A percentile compares a stretch with the other conserved stretches of the same genome.
Conservation (phyloP, 768 basidiomycete genomes). For the Tulasnella sp. region DNA sequence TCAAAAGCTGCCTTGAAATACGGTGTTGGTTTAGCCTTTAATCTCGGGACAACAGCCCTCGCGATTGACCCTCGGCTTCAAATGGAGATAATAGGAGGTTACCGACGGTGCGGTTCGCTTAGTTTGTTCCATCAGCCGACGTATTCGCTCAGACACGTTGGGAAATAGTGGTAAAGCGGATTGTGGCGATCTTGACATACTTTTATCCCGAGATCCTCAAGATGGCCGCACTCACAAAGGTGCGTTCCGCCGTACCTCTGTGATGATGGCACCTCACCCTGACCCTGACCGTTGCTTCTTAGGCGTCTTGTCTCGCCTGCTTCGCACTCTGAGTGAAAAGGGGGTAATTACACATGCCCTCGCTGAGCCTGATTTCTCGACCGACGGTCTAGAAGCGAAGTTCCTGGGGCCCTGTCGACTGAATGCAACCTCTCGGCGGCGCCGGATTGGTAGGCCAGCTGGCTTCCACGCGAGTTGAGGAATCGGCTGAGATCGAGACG, state of each 20-base stretch:
- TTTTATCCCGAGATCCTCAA: conserved; percentile 65
- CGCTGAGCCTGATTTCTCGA: conserved; percentile 55
- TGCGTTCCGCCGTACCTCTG: conserved; percentile 31
- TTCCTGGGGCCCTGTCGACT: conserved; percentile 76
- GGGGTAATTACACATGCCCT: conserved; percentile 77
- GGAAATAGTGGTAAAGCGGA: conserved; percentile 59
- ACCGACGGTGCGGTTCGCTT: conserved; percentile 54
- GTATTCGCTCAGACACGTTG: not conserved
- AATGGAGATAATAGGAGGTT: conserved; percentile 89
- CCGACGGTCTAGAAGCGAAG: conserved; percentile 55
- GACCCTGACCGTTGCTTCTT: not conserved
- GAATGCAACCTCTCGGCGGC: conserved; percentile 39
- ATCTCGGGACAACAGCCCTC: conserved; percentile 42
- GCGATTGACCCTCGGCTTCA: conserved; percentile 60
- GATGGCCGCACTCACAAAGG: conserved; percentile 74
- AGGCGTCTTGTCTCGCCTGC: conserved; percentile 57
- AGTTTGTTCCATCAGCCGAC: not conserved
- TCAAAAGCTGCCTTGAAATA: not conserved
- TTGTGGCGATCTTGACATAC: conserved; percentile 87
- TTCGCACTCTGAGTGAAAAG: conserved; percentile 46
- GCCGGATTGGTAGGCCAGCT: conserved; percentile 57
- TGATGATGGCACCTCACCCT: not conserved
- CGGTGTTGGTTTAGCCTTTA: not conserved
- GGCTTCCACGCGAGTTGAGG: not conserved
- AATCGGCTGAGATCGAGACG: conserved; percentile 6